Base-by-base conservation (phyloP, 495 filamentous ascomycete genomes). In the Talaromyces borbonicus region DNA sequence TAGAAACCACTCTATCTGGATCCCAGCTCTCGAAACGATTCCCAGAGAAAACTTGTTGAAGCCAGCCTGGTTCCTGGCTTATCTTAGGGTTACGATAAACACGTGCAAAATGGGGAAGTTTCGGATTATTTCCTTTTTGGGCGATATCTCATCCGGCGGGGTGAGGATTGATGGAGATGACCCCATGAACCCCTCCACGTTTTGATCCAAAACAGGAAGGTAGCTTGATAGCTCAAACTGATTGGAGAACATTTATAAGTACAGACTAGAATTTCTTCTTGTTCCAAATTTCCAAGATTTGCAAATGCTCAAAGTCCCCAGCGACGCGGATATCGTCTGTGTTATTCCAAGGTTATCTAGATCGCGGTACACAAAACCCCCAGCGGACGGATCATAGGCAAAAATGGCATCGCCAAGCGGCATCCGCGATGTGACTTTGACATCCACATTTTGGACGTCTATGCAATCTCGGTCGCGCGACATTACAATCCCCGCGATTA, bases 401-500 rank as follows among this genome's bases (percentile, higher is more conserved):
- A 43, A 43, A 44, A 44, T 44, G 41, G 24, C 41, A 8, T 44
- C 27, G 15, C 41, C 41, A 6, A 32, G 41, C 41, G 25, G 15
- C 24, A 32, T 44, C 24, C 41, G 41, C 27, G 41, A 44, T 24
- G 41, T 44, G 16, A 44, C 20, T 18, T 14, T 44, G 26, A 44
- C 41, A 25, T 44, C 41, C 14, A 20, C 41, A 23, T 44, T 44
- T 29, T 44, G 41, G 41, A 31, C 26, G 6, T 44, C 41, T 8
- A 44, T 44, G 41, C 41, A 44, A 31, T 26, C 26, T 12, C 41
- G 41, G 12, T 44, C 41, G 30, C 41, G 41, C 41, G 20, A 26
- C 26, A 30, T 44, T 11, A 44, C 41, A 5, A 44, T 44, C 41
- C 41, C 41, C 18, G 41, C 41, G 32, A 44, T 44, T 11, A 44